Conservation (phyloP, 352 stramenopile species). For the Phytopythium delawarense region DNA sequence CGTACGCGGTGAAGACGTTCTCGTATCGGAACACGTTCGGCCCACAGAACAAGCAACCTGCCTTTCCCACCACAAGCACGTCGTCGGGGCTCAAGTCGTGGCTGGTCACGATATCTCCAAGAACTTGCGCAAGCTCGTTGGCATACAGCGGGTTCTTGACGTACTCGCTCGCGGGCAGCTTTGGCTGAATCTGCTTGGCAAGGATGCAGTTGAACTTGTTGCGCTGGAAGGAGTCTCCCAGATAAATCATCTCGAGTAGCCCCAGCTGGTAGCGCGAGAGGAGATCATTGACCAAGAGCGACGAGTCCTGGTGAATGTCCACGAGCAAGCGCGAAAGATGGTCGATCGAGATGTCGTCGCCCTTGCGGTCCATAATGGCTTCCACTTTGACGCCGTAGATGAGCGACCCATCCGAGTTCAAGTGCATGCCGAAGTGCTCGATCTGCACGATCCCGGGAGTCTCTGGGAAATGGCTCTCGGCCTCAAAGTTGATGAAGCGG, state of each 20-base stretch:
- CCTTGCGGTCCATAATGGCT: constrained; percentile 95
- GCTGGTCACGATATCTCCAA: constrained; percentile 92
- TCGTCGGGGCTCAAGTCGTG: constrained; percentile 96
- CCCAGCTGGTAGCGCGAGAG: constrained; percentile 95
- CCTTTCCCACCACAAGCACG: constrained; percentile 92
- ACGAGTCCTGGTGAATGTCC: constrained; percentile 96
- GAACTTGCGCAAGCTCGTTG: constrained; percentile 95
- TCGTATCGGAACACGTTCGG: constrained; percentile 96
- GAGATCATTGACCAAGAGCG: constrained; percentile 93
- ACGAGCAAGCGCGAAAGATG: constrained; percentile 95
- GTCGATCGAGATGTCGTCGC: constrained; percentile 96
- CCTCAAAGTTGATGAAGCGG: constrained; percentile 98
- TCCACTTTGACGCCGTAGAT: constrained; percentile 91
- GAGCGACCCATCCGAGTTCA: constrained; percentile 73
- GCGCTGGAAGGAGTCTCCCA: constrained; percentile 91
- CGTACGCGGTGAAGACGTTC: constrained; percentile 92
- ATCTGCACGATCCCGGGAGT: constrained; percentile 94
- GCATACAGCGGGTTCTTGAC: constrained; percentile 92
- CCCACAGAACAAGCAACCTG: constrained; percentile 92
- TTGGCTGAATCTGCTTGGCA: constrained; percentile 94
- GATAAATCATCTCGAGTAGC: constrained; percentile 94
- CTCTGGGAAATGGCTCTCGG: constrained; percentile 95
- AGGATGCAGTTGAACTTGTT: constrained; percentile 99
- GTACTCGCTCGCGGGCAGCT: constrained; percentile 94
- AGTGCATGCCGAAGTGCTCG: constrained; percentile 93